Percentiles rank a stretch among this genome's conserved stretches.
These are phyloP conservation scores for Yamagishiella unicocca DNA, from an alignment of 139 green algal species.

Conservation along the genomic window DNA sequence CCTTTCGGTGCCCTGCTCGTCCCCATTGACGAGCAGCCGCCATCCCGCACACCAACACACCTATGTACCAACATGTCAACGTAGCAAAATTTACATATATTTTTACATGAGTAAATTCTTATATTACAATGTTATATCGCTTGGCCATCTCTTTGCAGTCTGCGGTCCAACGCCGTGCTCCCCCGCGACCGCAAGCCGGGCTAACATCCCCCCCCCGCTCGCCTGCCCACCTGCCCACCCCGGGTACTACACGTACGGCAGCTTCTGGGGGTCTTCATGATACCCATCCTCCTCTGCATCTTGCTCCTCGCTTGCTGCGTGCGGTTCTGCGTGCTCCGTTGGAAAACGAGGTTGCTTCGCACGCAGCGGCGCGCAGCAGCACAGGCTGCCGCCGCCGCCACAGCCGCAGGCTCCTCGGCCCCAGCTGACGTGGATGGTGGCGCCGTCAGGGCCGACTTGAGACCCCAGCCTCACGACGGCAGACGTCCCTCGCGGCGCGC, in stretches of 20 bases:
- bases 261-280: conserved; percentile 9
- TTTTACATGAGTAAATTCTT: too few relatives aligned
- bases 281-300: background rate
- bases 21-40: too few relatives aligned
- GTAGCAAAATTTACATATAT: too few relatives aligned
- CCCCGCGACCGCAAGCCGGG: too few relatives aligned
- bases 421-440: background rate
- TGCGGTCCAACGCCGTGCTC: too few relatives aligned
- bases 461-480: background rate
- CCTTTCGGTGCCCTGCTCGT: too few relatives aligned
- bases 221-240: too few relatives aligned
- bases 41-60: too few relatives aligned
- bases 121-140: too few relatives aligned
- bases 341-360: background rate
- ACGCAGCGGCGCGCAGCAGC: background rate
- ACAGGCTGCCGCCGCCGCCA: background rate
- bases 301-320: conserved; percentile 5
- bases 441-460: background rate
- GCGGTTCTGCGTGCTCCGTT: background rate
- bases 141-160: too few relatives aligned
- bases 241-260: background rate
- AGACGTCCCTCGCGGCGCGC: background rate
- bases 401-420: background rate
- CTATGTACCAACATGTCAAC: too few relatives aligned
- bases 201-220: too few relatives aligned